Base-by-base conservation (phyloP, 2,329 filamentous ascomycete genomes). In the Aspergillus sp. region DNA sequence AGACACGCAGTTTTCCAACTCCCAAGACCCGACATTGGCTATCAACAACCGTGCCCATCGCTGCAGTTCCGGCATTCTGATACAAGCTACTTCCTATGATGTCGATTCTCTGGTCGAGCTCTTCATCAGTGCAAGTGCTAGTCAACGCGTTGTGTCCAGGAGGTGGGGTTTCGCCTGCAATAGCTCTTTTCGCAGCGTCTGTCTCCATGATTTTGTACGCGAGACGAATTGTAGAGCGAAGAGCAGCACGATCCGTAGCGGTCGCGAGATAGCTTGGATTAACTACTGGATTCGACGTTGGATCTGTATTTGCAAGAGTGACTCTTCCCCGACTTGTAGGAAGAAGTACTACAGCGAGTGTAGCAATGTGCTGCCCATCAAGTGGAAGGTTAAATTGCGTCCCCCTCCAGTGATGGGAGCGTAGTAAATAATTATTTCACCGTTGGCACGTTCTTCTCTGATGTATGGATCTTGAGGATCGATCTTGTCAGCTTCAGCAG, bases 261-360 rank as follows among this genome's bases (percentile, higher is more conserved):
- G 56, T 61, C 2, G 49, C 54, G 7, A 56, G 44, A 44, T 48
- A 60, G 8, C 42, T 44, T 11, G 58, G 53, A 33, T 61, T 47
- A 27, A 56, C 49, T 8, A 54, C 33, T 2, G 53, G 59, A 36
- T 41, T 27, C 10, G 50, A 48, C 1, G 26, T 37, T 2, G 58
- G 48, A 40, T 54, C 34, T 6, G 55, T 27, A 7, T 48, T 54
- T 7, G 35, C 27, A 6, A 63, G 47, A 1, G 50, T 51, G 6
- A 60, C 40, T 13, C 31, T 51, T 6, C 60, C 59, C 7, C 56
- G 52, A 10, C 52, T 56, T 4, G 56, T 43, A 2, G 59, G 59
- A 12, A 47, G 27, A 27, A 42, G 33, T 7, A 42, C 27, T 30
- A 45, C 34, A 10, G 35, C 40, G 30, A 45, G 41, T 37, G 43